Base-by-base conservation (phyloP, 345 rosid genomes). In the Eucalyptus viminalis region DNA sequence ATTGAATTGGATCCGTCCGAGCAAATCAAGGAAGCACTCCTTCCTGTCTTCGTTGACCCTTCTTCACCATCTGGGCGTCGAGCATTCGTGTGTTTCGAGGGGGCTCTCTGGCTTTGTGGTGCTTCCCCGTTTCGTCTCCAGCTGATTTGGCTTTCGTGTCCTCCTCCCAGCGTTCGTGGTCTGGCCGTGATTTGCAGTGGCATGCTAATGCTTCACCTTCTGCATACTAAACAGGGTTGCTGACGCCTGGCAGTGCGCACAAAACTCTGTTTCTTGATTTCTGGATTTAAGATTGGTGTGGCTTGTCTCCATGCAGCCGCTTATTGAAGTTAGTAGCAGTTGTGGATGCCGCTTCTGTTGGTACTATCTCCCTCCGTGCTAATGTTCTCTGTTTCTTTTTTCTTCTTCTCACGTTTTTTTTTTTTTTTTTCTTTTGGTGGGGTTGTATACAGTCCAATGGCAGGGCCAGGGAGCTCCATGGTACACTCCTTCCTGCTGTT, bases 401-500 rank as follows among this genome's bases (percentile, higher is more conserved):
- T 27, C 15, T 60, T 60, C 56, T 53, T 53, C 24, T 19, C 24
- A 17, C 53, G 2, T 51, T n/a, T 51, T 17, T 51, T 40, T 40
- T 40, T 17, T 53, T 17, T 17, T 53, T 69, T 34, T 69, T 7
- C 3, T 34, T 53, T 86, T 53, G 37, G 67, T 12, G 65, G 21
- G 86, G 53, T 25, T 24, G 67, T 76, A 34, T 37, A 62, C 56
- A 86, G 90, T 96, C 80, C 85, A 85, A 96, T 96, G 98, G 96
- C 95, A 27, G 96, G 96, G 86, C 86, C 97, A 58, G 97, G 97
- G 88, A 96, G 97, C 90, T 95, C 13, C 97, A 12, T 96, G 97
- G 88, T 95, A 3, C 95, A 95, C 67, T 95, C 98, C 24, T 87
- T 95, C 89, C 94, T 95, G 67, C 87, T 93, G 67, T 96, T 96